Evolutionary conservation across 1,284 basidiomycete species (phyloP), one percentile per base, ranked within the genome.

Genomic region (Ganoderma boninense): DNA sequence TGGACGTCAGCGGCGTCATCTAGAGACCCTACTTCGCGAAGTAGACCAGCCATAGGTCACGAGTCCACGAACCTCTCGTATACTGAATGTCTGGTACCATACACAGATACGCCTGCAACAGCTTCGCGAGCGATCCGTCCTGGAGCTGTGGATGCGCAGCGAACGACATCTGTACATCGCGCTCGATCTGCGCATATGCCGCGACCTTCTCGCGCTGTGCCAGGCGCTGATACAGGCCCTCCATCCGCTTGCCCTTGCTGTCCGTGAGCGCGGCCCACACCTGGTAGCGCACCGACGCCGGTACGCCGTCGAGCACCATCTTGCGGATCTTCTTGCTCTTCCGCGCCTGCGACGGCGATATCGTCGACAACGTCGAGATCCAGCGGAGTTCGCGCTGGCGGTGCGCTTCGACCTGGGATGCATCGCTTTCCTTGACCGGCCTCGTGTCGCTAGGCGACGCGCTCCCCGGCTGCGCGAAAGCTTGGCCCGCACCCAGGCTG

Each of bases 311-410:
- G 59, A 92, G 81, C 18, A 97, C 81, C 40, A 98, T 82, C 77
- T 93, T 94, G 73, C 90, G 87, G 18, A 97, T 87, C 80, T 97
- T 97, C 82, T 96, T 96, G 79, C 86, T 94, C 84, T 95, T 95
- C 57, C 89, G 85, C 4, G 92, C 87, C 69, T 92, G 89, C 2
- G 89, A 80, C 0, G 94, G 83, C 1, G 92, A 84, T 1, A 90
- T 87, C 0, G 89, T 82, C 0, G 87, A 82, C 77, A 97, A 88
- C 42, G 92, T 80, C 0, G 87, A 80, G 77, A 95, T 87, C 96
- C 95, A 96, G 75, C 90, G 91, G 56, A 87, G 81, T 77, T 95
- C 92, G 49, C 92, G 87, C 67, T 92, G 88, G 1, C 92, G 86
- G 79, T 95, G 92, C 0, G 92, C 92, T 67, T 93, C 91, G 18